Base-by-base conservation (phyloP, 1,284 basidiomycete species). In the Leccinum pachyderme region DNA sequence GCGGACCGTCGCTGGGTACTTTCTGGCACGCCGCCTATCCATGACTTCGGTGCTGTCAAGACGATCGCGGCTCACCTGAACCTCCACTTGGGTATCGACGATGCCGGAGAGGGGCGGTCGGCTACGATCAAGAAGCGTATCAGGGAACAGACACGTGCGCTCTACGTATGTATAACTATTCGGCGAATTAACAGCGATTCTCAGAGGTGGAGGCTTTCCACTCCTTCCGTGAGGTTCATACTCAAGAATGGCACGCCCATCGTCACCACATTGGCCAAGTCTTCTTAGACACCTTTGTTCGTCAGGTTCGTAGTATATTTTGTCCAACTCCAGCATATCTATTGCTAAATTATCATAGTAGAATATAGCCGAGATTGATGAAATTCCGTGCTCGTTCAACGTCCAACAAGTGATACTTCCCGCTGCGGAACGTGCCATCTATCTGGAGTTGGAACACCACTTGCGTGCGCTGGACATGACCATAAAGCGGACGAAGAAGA, bases 331-430 rank as follows among this genome's bases (percentile, higher is more conserved):
- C 25, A 44, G n/a, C 13, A 9, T 5, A 11, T 28, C 33, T 41
- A 13, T 47, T 55, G n/a, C 51, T 69, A 15, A 63, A 49, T 41
- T 53, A 27, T 28, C 53, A 44, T 52, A 59, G 12, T 64, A 97
- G 86, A 98, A 98, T 69, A 87, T 96, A 54, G 94, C 95, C 7
- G 95, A 98, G 74, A 98, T 98, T 53, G 94, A 95, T 59, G 95
- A 98, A 71, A 95, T 98, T 57, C 89, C 90, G 1, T 93, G 86
- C 68, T 81, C 82, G 2, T 82, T 83, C 61, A 78, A 90, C 58
- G 75, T 89, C 45, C 79, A 87, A 64, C 78, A 80, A 35, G 82
- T 97, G 45, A 74, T 78, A 32, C 82, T 97, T 12, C 95, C 95
- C 13, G 93, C 95, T 0, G 93, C 95, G 0, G 95, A 98, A 70